These are phyloP conservation scores for Suhomyces pyralidae DNA, from an alignment of 805 yeast genomes.

Conservation along the genomic window DNA sequence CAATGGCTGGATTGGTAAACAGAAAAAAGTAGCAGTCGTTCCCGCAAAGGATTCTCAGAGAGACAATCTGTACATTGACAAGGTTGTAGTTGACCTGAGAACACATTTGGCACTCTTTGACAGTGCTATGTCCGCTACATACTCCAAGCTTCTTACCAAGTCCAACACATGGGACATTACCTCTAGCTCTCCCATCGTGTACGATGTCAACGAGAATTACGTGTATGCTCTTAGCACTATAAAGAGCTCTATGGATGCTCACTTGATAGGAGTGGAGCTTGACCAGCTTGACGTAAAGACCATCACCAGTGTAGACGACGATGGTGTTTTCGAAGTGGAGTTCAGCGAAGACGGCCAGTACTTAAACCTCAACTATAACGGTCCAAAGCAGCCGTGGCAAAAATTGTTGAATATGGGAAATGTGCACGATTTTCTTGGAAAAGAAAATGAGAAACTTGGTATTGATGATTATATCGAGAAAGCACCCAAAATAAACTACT, in stretches of 20 bases:
- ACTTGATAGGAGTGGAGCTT: conserved; percentile 10
- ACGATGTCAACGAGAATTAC: conserved; percentile 13
- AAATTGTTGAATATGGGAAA: conserved; percentile 18
- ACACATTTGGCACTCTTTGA: conserved; percentile 20
- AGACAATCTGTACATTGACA: conserved; percentile 17
- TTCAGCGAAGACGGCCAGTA: conserved; percentile 23
- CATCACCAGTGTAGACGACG: conserved; percentile 8
- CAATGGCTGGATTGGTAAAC: conserved; percentile 24
- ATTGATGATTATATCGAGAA: conserved; percentile 13
- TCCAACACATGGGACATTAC: conserved; percentile 13
- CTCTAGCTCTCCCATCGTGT: conserved; percentile 14
- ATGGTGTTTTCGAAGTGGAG: conserved; percentile 14
- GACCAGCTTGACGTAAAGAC: neutral
- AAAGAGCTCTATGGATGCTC: conserved; percentile 14
- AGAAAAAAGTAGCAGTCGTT: conserved; percentile 12
- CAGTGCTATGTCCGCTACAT: conserved; percentile 10
- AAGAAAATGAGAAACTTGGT: neutral
- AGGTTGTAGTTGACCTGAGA: conserved; percentile 16
- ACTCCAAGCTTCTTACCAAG: conserved; percentile 10
- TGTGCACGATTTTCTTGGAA: conserved; percentile 7
- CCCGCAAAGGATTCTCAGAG: conserved; percentile 1
- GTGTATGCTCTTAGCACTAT: conserved; percentile 16
- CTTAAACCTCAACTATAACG: conserved; percentile 16
- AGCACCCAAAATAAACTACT: conserved; percentile 16
- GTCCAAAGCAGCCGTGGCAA: conserved; percentile 27